These are phyloP conservation scores for Starmera quercuum DNA, from an alignment of 805 yeast species.

Conservation along the genomic window DNA sequence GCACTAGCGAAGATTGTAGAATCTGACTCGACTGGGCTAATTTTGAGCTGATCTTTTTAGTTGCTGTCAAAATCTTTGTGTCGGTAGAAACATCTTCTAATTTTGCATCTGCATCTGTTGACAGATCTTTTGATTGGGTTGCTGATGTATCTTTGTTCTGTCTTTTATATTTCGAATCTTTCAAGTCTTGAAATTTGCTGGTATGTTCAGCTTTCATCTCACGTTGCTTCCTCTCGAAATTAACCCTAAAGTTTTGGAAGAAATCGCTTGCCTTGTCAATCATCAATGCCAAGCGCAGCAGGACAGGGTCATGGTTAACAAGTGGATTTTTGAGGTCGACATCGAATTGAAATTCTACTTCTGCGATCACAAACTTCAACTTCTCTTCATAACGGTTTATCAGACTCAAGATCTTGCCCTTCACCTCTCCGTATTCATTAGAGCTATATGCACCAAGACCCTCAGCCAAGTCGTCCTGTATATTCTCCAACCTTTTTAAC, in stretches of 20 bases:
- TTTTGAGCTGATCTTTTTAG: slow-evolving; percentile 18
- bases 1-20: slow-evolving; percentile 17
- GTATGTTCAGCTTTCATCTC: slow-evolving; percentile 1
- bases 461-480: too few relatives aligned
- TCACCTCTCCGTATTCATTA: too few relatives aligned
- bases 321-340: slow-evolving; percentile 4
- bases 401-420: slow-evolving; percentile 8
- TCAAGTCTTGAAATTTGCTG: slow-evolving; percentile 5
- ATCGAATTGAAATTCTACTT: slow-evolving; percentile 14
- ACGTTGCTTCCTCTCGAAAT: slow-evolving; percentile 11
- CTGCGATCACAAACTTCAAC: slow-evolving; percentile 6
- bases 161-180: slow-evolving; percentile 4
- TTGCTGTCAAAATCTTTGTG: slow-evolving; percentile 16
- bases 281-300: slow-evolving; percentile 1
- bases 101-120: not conserved
- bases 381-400: slow-evolving; percentile 10
- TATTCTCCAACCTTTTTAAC: too few relatives aligned
- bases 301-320: not conserved
- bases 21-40: slow-evolving; percentile 17
- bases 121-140: too few relatives aligned
- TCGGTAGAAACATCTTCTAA: slow-evolving; percentile 10
- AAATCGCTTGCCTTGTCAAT: slow-evolving; percentile 7
- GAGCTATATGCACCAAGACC: too few relatives aligned
- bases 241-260: slow-evolving; percentile 7
- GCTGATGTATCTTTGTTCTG: not conserved